Percentiles rank a stretch among this genome's conserved stretches.
These are phyloP conservation scores for Pythium angustatum DNA, from an alignment of 352 stramenopile genomes.

Conservation along the genomic window DNA sequence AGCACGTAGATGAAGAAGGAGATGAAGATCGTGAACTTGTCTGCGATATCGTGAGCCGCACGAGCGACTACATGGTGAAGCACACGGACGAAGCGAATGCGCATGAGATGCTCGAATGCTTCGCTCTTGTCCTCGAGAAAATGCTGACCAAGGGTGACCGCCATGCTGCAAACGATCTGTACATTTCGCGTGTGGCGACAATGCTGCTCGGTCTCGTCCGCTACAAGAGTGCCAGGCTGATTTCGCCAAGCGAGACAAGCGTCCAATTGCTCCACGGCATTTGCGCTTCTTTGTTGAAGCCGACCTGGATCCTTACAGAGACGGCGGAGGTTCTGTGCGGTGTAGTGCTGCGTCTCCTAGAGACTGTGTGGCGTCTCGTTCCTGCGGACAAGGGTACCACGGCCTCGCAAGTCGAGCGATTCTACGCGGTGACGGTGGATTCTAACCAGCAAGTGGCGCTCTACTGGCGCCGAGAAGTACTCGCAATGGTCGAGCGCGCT, in stretches of 20 bases:
- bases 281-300: conserved; percentile 41
- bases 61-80: conserved; percentile 70
- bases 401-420: conserved; percentile 38
- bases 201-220: conserved; percentile 60
- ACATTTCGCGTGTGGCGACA: conserved; percentile 64
- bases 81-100: conserved; percentile 73
- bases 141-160: conserved; percentile 35
- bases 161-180: conserved; percentile 51
- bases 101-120: conserved; percentile 66
- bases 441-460: conserved; percentile 19
- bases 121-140: conserved; percentile 60
- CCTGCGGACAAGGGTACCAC: conserved; percentile 40
- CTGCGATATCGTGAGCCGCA: conserved; percentile 71
- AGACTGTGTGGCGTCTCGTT: conserved; percentile 70
- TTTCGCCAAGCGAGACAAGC: conserved; percentile 40
- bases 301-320: conserved; percentile 47
- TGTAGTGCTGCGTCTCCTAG: conserved; percentile 51
- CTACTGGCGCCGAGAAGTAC: conserved; percentile 56
- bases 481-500: conserved; percentile 50
- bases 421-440: conserved; percentile 39
- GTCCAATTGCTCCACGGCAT: conserved; percentile 50
- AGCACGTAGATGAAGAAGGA: conserved; percentile 25
- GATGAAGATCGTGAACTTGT: conserved; percentile 37
- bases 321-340: conserved; percentile 40
- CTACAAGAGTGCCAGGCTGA: conserved; percentile 54